Evolutionary conservation across 1,284 basidiomycete species (phyloP).

Genomic region (Puccinia horiana): DNA sequence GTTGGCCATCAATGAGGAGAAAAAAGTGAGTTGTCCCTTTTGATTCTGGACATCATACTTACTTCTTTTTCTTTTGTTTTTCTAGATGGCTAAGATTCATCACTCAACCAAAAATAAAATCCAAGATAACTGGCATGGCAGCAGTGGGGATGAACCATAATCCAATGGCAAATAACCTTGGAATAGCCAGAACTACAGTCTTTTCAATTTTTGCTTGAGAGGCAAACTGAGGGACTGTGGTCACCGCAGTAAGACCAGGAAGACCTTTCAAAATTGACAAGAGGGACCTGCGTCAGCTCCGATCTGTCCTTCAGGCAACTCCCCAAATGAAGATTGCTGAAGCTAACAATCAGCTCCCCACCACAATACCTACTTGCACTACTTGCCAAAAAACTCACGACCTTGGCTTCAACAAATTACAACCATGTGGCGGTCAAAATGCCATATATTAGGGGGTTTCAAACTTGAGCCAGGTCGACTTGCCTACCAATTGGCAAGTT

Average conservation of each 20-base stretch:
- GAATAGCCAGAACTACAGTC: neutral
- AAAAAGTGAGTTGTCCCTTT: too few relatives aligned
- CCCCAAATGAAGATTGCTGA: neutral
- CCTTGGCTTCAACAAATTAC: neutral
- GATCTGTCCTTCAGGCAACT: neutral
- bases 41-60: too few relatives aligned
- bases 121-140: too few relatives aligned
- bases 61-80: too few relatives aligned
- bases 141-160: too few relatives aligned
- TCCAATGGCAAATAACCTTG: too few relatives aligned
- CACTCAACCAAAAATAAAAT: too few relatives aligned
- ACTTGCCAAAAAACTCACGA: neutral
- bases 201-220: neutral
- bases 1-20: too few relatives aligned
- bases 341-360: neutral
- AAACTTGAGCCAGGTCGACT: too few relatives aligned
- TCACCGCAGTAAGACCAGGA: neutral
- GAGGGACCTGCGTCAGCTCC: neutral
- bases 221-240: neutral
- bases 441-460: conserved; percentile 13
- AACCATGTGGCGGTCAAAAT: conserved; percentile 4
- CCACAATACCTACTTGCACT: neutral
- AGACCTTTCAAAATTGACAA: neutral
- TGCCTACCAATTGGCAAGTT: too few relatives aligned
- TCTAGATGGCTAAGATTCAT: too few relatives aligned